Evolutionary conservation across 2,329 filamentous ascomycete species (phyloP).

Genomic region (Fusarium veterinarium): DNA sequence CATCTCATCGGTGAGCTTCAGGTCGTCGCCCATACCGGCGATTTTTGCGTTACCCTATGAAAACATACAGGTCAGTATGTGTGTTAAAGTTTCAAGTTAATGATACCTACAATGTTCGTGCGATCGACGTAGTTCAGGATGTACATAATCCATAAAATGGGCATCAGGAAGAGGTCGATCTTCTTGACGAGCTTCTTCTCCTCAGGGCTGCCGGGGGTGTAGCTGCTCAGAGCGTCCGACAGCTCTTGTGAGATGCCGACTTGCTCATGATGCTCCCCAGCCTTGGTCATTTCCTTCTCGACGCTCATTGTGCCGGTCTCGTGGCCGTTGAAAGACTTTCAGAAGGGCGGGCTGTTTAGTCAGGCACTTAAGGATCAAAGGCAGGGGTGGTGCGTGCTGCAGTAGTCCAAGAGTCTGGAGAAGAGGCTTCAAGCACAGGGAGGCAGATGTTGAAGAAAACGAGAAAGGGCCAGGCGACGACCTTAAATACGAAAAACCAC

Average conservation of each 20-base stretch:
- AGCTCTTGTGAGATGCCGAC: background rate
- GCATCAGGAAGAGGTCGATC: background rate
- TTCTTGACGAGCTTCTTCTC: background rate
- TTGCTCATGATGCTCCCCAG: background rate
- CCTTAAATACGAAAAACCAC: background rate
- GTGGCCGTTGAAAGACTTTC: accelerated
- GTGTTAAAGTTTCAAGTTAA: background rate
- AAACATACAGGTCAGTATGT: background rate
- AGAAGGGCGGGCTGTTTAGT: background rate
- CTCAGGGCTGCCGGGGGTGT: background rate
- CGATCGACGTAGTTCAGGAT: background rate
- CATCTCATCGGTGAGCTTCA: accelerated
- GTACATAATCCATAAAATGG: background rate
- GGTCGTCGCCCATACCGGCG: background rate
- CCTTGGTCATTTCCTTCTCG: background rate
- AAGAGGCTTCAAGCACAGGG: background rate
- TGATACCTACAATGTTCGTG: background rate
- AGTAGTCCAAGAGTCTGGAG: background rate
- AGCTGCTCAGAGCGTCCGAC: background rate
- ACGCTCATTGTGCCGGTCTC: background rate
- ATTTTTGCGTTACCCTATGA: background rate
- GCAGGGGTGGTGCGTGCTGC: too few relatives aligned
- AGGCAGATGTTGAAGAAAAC: too few relatives aligned
- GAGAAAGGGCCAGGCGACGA: background rate
- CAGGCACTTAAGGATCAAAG: background rate